phyloP scores from a whole-genome alignment of 2,329 filamentous ascomycete species.

The Claviceps cyperi region DNA sequence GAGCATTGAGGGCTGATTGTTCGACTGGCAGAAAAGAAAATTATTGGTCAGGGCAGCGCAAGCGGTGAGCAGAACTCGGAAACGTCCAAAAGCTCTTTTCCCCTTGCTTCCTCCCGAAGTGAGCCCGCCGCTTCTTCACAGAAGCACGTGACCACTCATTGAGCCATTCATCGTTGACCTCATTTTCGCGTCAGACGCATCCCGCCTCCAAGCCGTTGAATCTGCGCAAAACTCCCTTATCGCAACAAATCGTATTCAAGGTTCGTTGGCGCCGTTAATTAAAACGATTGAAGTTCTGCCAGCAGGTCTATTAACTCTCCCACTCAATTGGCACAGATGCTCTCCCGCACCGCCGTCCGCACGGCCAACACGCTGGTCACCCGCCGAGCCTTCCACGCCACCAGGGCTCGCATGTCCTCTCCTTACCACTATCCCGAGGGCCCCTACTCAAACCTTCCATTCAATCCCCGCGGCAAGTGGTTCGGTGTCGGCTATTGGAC shows the following conservation, averaged over 20 bases:
- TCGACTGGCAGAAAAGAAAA: conserved; percentile 15
- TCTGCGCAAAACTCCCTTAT: conserved; percentile 13
- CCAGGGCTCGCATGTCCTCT: conserved; percentile 69
- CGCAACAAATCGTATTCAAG: conserved; percentile 6
- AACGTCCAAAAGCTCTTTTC: not conserved
- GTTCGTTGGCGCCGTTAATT: conserved; percentile 7
- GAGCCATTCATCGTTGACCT: conserved; percentile 18
- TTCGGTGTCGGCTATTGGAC: conserved; percentile 75
- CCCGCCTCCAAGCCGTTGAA: conserved; percentile 9
- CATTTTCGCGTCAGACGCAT: conserved; percentile 16
- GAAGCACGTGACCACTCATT: not conserved
- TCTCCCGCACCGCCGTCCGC: conserved; percentile 55
- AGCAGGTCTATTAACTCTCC: conserved; percentile 25
- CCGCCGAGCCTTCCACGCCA: conserved; percentile 90
- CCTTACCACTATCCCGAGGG: conserved; percentile 99
- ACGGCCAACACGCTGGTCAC: conserved; percentile 55
- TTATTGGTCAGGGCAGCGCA: conserved; percentile 1
- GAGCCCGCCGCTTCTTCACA: not conserved
- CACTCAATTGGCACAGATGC: conserved; percentile 46
- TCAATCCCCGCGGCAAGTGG: conserved; percentile 83
- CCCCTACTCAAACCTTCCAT: conserved; percentile 85
- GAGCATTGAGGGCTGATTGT: not conserved
- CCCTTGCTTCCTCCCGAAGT: not conserved
- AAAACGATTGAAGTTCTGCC: not conserved
- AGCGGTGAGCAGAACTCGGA: conserved; percentile 12